Evolutionary conservation across 2,329 filamentous ascomycete genomes (phyloP).

Genomic region (Botrytis fabae): DNA sequence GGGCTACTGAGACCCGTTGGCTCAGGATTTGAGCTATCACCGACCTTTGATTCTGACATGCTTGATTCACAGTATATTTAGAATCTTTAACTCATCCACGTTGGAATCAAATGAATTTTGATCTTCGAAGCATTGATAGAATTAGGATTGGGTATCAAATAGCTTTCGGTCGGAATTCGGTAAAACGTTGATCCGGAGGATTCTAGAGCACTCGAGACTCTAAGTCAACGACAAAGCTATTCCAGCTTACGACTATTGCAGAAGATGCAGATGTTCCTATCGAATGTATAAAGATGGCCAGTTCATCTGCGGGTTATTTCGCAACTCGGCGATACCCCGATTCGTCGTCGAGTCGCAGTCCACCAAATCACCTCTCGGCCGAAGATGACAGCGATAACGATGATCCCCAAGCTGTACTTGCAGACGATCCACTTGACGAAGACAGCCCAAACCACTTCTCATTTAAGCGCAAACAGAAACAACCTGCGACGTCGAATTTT

Average conservation of each 20-base stretch:
- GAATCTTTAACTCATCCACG: background rate
- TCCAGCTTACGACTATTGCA: background rate
- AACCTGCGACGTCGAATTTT: constrained; percentile 31
- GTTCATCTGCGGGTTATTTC: constrained; percentile 36
- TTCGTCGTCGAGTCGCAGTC: constrained; percentile 35
- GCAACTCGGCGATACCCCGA: constrained; percentile 29
- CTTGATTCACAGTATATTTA: background rate
- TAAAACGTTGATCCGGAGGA: constrained; percentile 8
- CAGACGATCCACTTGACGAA: constrained; percentile 55
- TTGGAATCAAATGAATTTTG: background rate
- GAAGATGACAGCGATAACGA: constrained; percentile 47
- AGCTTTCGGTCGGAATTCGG: constrained; percentile 2
- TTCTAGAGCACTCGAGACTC: constrained; percentile 16
- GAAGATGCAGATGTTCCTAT: constrained; percentile 25
- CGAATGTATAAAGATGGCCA: constrained; percentile 39
- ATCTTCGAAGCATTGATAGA: background rate
- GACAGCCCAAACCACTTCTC: constrained; percentile 57
- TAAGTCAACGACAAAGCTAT: constrained; percentile 6
- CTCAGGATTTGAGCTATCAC: background rate
- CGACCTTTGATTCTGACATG: constrained; percentile 10
- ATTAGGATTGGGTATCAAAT: background rate
- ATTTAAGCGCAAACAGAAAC: constrained; percentile 69
- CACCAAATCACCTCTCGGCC: constrained; percentile 31
- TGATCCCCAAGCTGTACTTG: constrained; percentile 46
- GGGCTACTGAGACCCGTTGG: constrained; percentile 26